Base-by-base conservation (phyloP, 1,139 yeast genomes). In the Candida sp. region DNA sequence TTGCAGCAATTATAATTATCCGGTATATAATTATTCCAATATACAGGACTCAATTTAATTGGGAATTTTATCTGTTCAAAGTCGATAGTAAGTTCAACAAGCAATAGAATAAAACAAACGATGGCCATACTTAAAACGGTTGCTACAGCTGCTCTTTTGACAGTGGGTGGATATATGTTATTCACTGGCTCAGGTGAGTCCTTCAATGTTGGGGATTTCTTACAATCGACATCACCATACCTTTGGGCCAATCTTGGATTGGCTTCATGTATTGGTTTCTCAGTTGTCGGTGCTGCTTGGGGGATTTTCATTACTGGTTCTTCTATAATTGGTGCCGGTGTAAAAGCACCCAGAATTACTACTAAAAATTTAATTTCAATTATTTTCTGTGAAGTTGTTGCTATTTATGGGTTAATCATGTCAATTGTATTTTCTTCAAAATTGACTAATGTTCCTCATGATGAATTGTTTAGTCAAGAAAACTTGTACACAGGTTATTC, bases 281-380 rank as follows among this genome's bases (percentile, higher is more conserved):
- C 95, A 44, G 98, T 95, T 19, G 86, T 91, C 39, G 99, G 99
- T 37, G 99, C 99, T 19, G 99, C 99, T 9, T 93, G 99, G 98
- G 99, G 99, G 51, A 95, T 95, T 53, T 95, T 93, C 65, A 81
- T 95, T 49, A 93, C 98, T 1, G 99, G 99, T 35, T 77, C 97
- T 1, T 83, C 97, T 35, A 88, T 95, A 54, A 70, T 95, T 49
- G 99, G 99, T 54, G 99, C 99, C 4, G 99, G 99, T 70, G 97
- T 95, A 48, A 88, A 88, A 64, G 93, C 96, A 4, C 99, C 99
- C 40, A 76, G 98, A 63, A 95, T 95, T 63, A 91, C 98, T 39
- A 95, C 99, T 49, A 95, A 95, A 75, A 93, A 93, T 67, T 79
- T 95, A 64, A 95, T 95, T 49, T 86, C 96, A 44, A 93, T 95